Conservation (phyloP, 2,329 filamentous ascomycete species). For the Dichotomopilus funicola region DNA sequence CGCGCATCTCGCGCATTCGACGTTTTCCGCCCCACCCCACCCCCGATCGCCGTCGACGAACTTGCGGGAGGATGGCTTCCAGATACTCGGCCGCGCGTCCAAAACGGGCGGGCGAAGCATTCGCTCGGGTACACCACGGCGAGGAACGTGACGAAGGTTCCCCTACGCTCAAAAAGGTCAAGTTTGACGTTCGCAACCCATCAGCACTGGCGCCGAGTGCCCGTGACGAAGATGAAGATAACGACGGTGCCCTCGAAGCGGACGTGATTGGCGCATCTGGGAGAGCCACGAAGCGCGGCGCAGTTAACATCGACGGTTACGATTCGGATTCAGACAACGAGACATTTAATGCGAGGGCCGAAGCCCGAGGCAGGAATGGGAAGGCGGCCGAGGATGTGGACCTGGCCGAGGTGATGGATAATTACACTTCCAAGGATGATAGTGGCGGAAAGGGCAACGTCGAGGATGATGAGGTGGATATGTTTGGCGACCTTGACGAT, state of each 20-base stretch:
- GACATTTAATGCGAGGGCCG: constrained; percentile 71
- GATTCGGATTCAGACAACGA: constrained; percentile 92
- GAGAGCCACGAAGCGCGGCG: constrained; percentile 77
- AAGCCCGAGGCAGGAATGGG: constrained; percentile 41
- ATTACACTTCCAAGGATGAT: constrained; percentile 39
- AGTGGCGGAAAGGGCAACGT: constrained; percentile 35
- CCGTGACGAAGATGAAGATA: constrained; percentile 47
- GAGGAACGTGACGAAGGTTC: constrained; percentile 34
- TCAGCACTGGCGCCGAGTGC: constrained; percentile 83
- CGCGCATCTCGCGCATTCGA: too few relatives aligned
- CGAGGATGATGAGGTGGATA: constrained; percentile 67
- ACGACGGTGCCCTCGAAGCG: constrained; percentile 70
- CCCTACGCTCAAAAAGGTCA: constrained; percentile 61
- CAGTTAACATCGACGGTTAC: constrained; percentile 94
- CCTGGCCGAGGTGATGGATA: constrained; percentile 47
- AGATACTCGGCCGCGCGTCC: constrained; percentile 63
- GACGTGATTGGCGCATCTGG: constrained; percentile 82
- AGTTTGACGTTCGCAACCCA: constrained; percentile 92
- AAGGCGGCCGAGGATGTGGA: constrained; percentile 36
- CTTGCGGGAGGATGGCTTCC: constrained; percentile 30
- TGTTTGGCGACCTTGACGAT: constrained; percentile 67
- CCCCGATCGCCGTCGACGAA: neutral
- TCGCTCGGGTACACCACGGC: constrained; percentile 65
- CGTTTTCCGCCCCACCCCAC: neutral
- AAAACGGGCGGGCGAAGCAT: constrained; percentile 77